Base-by-base conservation (phyloP, 352 stramenopile genomes). In the Phytophthora sp. region DNA sequence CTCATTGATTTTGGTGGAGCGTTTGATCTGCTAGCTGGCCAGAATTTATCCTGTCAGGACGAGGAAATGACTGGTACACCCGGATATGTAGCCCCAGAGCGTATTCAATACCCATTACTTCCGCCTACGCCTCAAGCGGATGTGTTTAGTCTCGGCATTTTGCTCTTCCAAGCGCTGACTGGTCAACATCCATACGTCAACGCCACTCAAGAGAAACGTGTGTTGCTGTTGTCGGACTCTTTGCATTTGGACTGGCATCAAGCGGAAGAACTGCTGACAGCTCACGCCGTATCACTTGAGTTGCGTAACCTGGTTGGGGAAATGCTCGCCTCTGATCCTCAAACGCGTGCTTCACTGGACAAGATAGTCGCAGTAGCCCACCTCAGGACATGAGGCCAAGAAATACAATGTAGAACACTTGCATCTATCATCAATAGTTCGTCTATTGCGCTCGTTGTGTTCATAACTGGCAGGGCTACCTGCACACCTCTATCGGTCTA, bases 1-100 rank as follows among this genome's bases (percentile, higher is more conserved):
- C 30, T 89, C 38, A 88, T 91, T 35, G 82, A 91, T 62, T 89
- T 91, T 65, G 79, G 72, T 12, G 78, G 74, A 26, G 82, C 79
- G 11, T 86, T 68, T 34, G 73, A 88, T 24, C 17, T 69, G 41
- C 21, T 69, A 31, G 53, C 34, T 24, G 45, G 12, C 27, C 59
- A 42, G 20, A 21, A 32, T 21, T 4, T 28, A 11, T 12, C 41
- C n/a, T n/a, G n/a, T n/a, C n/a, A n/a, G 34, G 24, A 20, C 8
- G 17, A 52, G 1, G 12, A 44, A 11, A 87, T 90, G 81, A 73
- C 84, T 17, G 82, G 82, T 0, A 91, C 82, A 24, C 82, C 82
- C 5, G 82, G 79, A 4, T 91, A 82, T 44, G 77, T 91, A 27
- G 76, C 82, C 4, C 82, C 79, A 2, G 82, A 89, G 45, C 76